Percentiles rank a stretch among this genome's conserved stretches.
These are phyloP conservation scores for bread wheat (Triticum aestivum) DNA, from an alignment of 176 grass and related monocot genomes.

Conservation along the genomic window IWGSC_CS_RefSeq_v2.1 NC_057813.1:532932925-532933424, in stretches of 20 bases:
- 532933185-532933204: slow-evolving; percentile 4
- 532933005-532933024: background rate
- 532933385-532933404: background rate
- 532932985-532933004: background rate
- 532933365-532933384: slow-evolving; percentile 1
- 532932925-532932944: too few relatives aligned
- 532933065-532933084: background rate
- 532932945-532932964: too few relatives aligned
- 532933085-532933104: background rate
- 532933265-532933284: background rate
- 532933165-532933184: background rate
- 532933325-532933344: background rate
- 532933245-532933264: background rate
- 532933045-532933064: slow-evolving; percentile 5
- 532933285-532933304: background rate
- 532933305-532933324: slow-evolving; percentile 30
- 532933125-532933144: slow-evolving; percentile 23
- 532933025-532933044: background rate
- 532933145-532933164: slow-evolving; percentile 2
- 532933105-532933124: background rate
- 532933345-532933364: slow-evolving; percentile 38
- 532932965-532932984: background rate
- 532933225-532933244: background rate
- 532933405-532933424: slow-evolving; percentile 33
- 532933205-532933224: slow-evolving; percentile 5